Evolutionary conservation across 2,329 filamentous ascomycete species (phyloP).

Genomic region (Cladosporium sp.): DNA sequence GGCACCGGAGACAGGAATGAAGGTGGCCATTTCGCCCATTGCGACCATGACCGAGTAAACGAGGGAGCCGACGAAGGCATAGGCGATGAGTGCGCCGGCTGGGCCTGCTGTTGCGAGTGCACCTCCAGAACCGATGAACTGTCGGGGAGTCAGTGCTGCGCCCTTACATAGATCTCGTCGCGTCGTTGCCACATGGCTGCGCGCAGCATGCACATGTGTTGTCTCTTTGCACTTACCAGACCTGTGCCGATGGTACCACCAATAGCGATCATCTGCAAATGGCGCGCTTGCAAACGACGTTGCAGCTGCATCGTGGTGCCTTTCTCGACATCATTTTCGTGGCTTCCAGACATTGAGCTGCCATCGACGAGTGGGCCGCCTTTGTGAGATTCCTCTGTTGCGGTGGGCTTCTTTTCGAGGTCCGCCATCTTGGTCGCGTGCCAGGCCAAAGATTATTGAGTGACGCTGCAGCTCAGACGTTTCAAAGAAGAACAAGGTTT

Average conservation of each 20-base stretch:
- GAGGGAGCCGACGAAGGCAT: conserved; percentile 42
- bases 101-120: conserved; percentile 38
- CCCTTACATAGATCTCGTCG: neutral
- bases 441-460: neutral
- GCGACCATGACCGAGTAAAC: conserved; percentile 46
- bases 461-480: conserved; percentile 11
- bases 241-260: conserved; percentile 19
- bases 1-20: conserved; percentile 55
- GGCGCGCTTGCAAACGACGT: conserved; percentile 32
- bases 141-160: conserved; percentile 30
- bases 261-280: conserved; percentile 38
- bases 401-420: conserved; percentile 11
- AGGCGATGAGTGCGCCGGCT: conserved; percentile 42
- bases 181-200: neutral
- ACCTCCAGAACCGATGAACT: conserved; percentile 40
- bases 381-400: neutral
- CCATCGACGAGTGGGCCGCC: conserved; percentile 10
- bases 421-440: conserved; percentile 11
- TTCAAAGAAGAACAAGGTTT: conserved; percentile 10
- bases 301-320: conserved; percentile 31
- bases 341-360: conserved; percentile 12
- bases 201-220: conserved; percentile 4
- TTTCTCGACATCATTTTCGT: conserved; percentile 14
- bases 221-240: conserved; percentile 4
- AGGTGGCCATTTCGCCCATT: conserved; percentile 56